A percentile compares a stretch with the other conserved stretches of the same genome.
phyloP scores from a whole-genome alignment of 176 grass and related monocot genomes.

The Oryza meyeriana region DNA sequence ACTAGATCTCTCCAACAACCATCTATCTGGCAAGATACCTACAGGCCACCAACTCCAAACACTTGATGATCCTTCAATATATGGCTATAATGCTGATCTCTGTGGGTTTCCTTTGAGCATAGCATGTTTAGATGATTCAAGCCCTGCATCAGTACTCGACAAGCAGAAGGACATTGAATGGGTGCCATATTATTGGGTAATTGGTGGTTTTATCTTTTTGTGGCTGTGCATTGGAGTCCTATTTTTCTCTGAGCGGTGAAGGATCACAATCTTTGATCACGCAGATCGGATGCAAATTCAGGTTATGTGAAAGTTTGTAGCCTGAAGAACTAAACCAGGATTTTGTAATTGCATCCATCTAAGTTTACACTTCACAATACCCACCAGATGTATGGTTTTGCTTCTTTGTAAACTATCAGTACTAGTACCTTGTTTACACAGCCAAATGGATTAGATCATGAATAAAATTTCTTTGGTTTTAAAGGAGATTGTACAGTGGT shows the following conservation, averaged over 20 bases:
- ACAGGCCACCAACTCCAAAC: conserved; percentile 40
- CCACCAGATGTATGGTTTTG: too few relatives aligned
- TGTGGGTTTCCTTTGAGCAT: conserved; percentile 18
- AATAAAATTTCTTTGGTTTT: too few relatives aligned
- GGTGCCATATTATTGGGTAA: conserved; percentile 10
- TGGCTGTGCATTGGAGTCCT: conserved; percentile 33
- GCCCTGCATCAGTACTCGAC: background rate
- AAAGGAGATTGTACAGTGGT: too few relatives aligned
- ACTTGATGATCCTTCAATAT: conserved; percentile 31
- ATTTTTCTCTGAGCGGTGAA: background rate
- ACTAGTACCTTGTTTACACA: too few relatives aligned
- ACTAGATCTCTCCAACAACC: conserved; percentile 21
- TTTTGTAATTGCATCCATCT: too few relatives aligned
- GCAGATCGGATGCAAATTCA: conserved; percentile 14
- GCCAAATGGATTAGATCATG: too few relatives aligned
- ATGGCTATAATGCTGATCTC: conserved; percentile 26
- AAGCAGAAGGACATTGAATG: background rate
- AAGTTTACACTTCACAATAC: too few relatives aligned
- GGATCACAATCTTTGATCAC: background rate
- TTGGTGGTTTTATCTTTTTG: conserved; percentile 1
- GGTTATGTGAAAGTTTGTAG: background rate
- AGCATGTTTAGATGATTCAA: background rate
- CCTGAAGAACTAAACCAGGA: too few relatives aligned
- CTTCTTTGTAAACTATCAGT: too few relatives aligned
- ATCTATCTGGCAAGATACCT: conserved; percentile 33